phyloP scores from a whole-genome alignment of 148 eudicot genomes.

The Oxyria digyna region DNA sequence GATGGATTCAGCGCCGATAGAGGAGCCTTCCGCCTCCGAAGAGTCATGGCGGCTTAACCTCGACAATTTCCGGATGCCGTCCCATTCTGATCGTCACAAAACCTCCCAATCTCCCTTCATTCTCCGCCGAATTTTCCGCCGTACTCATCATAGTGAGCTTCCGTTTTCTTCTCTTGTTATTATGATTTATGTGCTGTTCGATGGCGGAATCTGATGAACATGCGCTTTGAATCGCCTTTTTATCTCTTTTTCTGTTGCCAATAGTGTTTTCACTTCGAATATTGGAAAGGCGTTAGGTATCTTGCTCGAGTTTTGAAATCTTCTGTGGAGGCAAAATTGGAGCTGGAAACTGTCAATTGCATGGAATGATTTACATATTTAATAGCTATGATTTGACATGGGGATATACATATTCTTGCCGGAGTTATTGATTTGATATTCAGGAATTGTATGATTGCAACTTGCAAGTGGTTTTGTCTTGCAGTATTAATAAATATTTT shows the following conservation, averaged over 20 bases:
- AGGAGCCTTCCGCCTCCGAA: not conserved
- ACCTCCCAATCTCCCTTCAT: conserved; percentile 1
- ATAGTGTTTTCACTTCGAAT: too few species aligned
- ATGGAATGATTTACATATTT: not conserved
- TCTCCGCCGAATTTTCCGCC: conserved; percentile 5
- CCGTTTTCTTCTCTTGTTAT: not conserved
- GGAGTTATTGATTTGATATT: not conserved
- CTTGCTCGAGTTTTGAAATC: not conserved
- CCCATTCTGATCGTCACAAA: conserved; percentile 2
- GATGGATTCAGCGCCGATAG: not conserved
- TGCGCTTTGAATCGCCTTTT: not conserved
- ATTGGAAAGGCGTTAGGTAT: too few species aligned
- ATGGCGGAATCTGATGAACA: not conserved
- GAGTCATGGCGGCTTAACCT: conserved; percentile 5
- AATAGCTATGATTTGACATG: not conserved
- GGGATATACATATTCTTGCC: not conserved
- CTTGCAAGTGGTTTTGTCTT: not conserved
- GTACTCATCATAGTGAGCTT: conserved; percentile 2
- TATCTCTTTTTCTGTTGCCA: not conserved
- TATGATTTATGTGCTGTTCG: not conserved
- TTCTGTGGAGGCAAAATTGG: not conserved
- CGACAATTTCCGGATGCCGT: conserved; percentile 12
- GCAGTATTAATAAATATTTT: not conserved
- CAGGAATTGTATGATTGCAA: not conserved
- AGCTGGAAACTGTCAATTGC: not conserved